These are phyloP conservation scores for Crithidia mellificae DNA, from an alignment of 208 protist species.

Conservation along the genomic window DNA sequence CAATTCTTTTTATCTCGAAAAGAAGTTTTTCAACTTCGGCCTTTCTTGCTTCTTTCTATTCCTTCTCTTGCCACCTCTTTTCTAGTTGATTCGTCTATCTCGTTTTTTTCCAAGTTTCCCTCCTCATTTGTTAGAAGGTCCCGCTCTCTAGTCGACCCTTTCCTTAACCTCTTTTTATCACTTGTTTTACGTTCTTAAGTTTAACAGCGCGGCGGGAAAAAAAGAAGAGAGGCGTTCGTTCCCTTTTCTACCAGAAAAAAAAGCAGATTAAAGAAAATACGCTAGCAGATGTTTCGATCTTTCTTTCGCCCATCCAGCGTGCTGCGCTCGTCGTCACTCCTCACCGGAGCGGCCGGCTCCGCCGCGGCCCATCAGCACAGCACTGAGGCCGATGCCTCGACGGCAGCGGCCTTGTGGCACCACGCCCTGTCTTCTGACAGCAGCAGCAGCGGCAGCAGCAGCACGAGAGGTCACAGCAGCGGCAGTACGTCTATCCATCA, in stretches of 20 bases:
- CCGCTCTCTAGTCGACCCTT: no score
- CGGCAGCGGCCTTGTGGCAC: slow-evolving; percentile 17
- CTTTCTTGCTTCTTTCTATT: slow-evolving; percentile 2
- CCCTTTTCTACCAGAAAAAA: not conserved
- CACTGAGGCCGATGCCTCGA: slow-evolving; percentile 3
- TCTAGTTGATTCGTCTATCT: no score
- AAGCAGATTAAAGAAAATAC: not conserved
- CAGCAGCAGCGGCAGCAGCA: no score
- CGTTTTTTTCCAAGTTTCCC: no score
- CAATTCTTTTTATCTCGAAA: no score
- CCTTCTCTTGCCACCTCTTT: no score
- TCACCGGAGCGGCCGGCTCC: slow-evolving; percentile 3
- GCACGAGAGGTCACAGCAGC: no score
- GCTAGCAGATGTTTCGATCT: slow-evolving; percentile 22
- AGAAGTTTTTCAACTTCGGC: slow-evolving; percentile 38
- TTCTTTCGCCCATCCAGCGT: slow-evolving; percentile 11
- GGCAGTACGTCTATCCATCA: not conserved
- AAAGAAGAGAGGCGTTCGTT: no score
- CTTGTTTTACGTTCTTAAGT: no score
- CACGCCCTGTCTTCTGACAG: slow-evolving; percentile 12
- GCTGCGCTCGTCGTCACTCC: slow-evolving; percentile 15
- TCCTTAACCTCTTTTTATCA: not conserved
- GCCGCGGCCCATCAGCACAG: not conserved
- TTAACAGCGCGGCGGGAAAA: no score
- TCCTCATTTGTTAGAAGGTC: no score